Evolutionary conservation across 306 rosid species (phyloP).

Genomic region (Corylus heterophylla): DNA sequence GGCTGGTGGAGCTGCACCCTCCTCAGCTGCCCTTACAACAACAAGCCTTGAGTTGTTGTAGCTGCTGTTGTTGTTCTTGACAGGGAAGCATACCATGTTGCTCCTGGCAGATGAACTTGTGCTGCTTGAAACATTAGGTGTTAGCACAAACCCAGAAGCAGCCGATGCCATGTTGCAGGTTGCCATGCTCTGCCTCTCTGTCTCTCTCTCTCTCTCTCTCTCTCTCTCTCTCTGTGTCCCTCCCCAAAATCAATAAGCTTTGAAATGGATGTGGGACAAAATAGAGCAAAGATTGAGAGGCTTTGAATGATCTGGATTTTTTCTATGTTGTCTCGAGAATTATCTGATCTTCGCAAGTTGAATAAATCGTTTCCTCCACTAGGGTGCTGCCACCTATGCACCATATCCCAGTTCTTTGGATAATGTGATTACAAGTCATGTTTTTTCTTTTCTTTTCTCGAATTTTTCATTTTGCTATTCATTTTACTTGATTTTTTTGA

Average conservation of each 20-base stretch:
- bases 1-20: constrained; percentile 42
- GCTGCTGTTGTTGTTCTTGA: constrained; percentile 22
- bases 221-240: not conserved
- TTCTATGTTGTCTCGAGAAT: constrained; percentile 27
- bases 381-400: constrained; percentile 56
- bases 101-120: constrained; percentile 34
- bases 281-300: constrained; percentile 33
- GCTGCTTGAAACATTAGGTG: constrained; percentile 48
- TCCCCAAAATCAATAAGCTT: constrained; percentile 6
- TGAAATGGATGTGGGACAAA: constrained; percentile 12
- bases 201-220: not conserved
- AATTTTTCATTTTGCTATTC: not conserved
- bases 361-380: constrained; percentile 64
- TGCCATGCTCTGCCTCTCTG: constrained; percentile 41
- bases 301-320: constrained; percentile 37
- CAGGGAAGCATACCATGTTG: constrained; percentile 44
- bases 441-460: not conserved
- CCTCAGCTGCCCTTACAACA: constrained; percentile 65
- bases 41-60: constrained; percentile 42
- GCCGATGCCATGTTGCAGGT: constrained; percentile 72
- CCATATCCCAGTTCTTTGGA: constrained; percentile 69
- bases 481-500: not conserved
- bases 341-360: constrained; percentile 48
- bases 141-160: constrained; percentile 66
- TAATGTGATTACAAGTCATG: constrained; percentile 42